A percentile compares a stretch with the other conserved stretches of the same genome.
Evolutionary conservation across 495 filamentous ascomycete genomes (phyloP).

Genomic region (Chaetomium cochliodes): DNA sequence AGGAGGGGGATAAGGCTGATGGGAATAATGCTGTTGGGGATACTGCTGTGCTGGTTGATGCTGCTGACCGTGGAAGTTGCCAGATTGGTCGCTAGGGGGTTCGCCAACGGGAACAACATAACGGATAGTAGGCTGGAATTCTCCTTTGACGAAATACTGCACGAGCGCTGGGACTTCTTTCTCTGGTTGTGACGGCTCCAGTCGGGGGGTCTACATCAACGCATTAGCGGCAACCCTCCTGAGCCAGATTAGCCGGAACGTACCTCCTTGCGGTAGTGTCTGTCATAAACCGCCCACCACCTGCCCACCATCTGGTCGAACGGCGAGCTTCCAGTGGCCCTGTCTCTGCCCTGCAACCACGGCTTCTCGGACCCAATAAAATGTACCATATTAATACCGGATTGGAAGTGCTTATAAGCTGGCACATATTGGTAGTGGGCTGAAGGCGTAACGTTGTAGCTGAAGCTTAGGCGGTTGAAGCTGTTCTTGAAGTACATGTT

Average conservation of each 20-base stretch:
- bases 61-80: constrained; percentile 32
- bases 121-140: constrained; percentile 47
- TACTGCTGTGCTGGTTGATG: constrained; percentile 25
- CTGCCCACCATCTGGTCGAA: constrained; percentile 75
- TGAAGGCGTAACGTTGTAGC: constrained; percentile 94
- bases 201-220: constrained; percentile 5
- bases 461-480: constrained; percentile 88
- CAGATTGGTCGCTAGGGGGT: constrained; percentile 20
- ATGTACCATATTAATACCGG: constrained; percentile 81
- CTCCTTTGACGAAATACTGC: constrained; percentile 53
- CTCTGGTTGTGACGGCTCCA: constrained; percentile 17
- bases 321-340: constrained; percentile 55
- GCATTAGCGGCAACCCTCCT: constrained; percentile 17
- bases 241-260: constrained; percentile 7
- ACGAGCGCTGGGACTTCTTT: constrained; percentile 40
- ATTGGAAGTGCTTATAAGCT: constrained; percentile 89
- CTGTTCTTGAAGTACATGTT: constrained; percentile 85
- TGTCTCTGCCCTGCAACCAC: constrained; percentile 69
- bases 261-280: constrained; percentile 66
- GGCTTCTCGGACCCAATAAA: constrained; percentile 93
- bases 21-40: constrained; percentile 18
- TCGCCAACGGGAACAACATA: constrained; percentile 35
- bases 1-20: constrained; percentile 12
- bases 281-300: constrained; percentile 94
- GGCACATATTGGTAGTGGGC: constrained; percentile 94